These are phyloP conservation scores for Candida buenavistaensis DNA, from an alignment of 1,139 yeast genomes.

Conservation along the genomic window DNA sequence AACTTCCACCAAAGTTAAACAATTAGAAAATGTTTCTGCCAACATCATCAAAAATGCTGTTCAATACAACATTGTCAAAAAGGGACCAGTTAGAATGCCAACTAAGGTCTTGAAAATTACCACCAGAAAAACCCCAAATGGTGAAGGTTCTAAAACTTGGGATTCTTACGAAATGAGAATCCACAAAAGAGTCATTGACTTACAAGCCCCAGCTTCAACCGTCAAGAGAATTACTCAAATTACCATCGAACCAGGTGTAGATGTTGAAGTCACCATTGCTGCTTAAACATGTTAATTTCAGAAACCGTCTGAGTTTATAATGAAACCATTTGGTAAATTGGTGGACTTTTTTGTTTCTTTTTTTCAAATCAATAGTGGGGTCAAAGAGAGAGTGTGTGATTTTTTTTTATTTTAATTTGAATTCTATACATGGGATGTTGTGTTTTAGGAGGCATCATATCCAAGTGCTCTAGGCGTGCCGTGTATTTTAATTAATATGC, in stretches of 20 bases:
- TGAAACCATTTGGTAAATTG: constrained; percentile 1
- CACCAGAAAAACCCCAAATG: constrained; percentile 99
- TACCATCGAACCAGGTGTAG: constrained; percentile 66
- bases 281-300: constrained; percentile 29
- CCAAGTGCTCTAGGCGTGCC: constrained; percentile 64
- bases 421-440: constrained; percentile 1
- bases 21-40: constrained; percentile 88
- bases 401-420: constrained; percentile 1
- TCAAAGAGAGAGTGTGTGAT: background rate
- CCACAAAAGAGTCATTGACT: constrained; percentile 99
- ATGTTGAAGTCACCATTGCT: constrained; percentile 44
- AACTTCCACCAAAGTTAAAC: constrained; percentile 98
- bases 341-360: constrained; percentile 2
- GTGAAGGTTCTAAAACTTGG: constrained; percentile 99
- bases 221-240: constrained; percentile 96
- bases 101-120: constrained; percentile 97
- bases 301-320: too few species aligned
- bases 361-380: constrained; percentile 4
- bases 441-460: constrained; percentile 23
- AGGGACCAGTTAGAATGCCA: constrained; percentile 99
- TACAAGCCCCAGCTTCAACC: constrained; percentile 93
- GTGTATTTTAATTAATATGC: constrained; percentile 47
- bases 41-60: constrained; percentile 89
- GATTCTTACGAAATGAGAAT: constrained; percentile 99
- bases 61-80: constrained; percentile 78